Evolutionary conservation across 1,284 basidiomycete genomes (phyloP).

Genomic region (Cutaneotrichosporon sp.): DNA sequence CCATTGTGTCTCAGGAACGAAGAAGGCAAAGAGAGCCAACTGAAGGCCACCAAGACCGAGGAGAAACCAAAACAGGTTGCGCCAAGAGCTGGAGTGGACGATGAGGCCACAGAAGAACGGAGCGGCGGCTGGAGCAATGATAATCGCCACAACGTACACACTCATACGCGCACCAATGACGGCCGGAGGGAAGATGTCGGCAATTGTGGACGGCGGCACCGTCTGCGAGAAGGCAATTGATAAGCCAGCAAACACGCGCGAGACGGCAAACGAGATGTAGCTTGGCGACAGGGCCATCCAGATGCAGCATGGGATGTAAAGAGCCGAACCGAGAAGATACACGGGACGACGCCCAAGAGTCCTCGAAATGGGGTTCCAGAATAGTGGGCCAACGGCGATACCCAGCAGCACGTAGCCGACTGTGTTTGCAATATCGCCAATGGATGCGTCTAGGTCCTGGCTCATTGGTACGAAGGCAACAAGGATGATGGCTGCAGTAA

Average conservation of each 20-base stretch:
- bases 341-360: slow-evolving; percentile 40
- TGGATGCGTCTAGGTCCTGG: slow-evolving; percentile 7
- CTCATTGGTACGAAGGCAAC: slow-evolving; percentile 3
- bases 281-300: slow-evolving; percentile 36
- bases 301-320: slow-evolving; percentile 41
- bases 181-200: slow-evolving; percentile 32
- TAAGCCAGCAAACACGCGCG: slow-evolving; percentile 29
- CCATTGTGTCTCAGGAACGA: slow-evolving; percentile 46
- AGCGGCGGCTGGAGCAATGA: slow-evolving; percentile 37
- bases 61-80: slow-evolving; percentile 40
- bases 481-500: slow-evolving; percentile 12
- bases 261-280: slow-evolving; percentile 24
- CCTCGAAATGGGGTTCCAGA: slow-evolving; percentile 30
- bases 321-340: slow-evolving; percentile 39
- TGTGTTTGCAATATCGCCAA: slow-evolving; percentile 37
- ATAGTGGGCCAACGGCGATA: slow-evolving; percentile 40
- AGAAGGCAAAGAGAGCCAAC: slow-evolving; percentile 21
- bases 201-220: slow-evolving; percentile 29
- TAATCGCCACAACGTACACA: slow-evolving; percentile 31
- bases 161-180: slow-evolving; percentile 41
- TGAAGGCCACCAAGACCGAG: slow-evolving; percentile 29
- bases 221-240: slow-evolving; percentile 28
- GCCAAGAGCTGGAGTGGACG: slow-evolving; percentile 25
- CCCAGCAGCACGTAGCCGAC: slow-evolving; percentile 46
- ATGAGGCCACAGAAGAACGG: slow-evolving; percentile 44